phyloP scores from a whole-genome alignment of 202 grass and related monocot genomes.

The Zizania palustris region DNA sequence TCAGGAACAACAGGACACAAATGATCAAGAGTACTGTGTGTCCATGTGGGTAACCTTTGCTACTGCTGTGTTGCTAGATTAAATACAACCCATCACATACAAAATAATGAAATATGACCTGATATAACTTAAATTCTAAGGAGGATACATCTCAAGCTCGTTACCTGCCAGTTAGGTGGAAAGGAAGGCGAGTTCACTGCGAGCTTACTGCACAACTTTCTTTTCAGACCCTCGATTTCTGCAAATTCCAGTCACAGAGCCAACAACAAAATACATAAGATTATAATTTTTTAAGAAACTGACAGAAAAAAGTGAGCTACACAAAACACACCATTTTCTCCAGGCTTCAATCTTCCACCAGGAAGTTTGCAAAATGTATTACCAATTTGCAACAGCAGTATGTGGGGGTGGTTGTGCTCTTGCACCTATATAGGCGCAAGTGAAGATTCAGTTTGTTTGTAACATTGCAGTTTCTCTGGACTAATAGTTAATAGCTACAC shows the following conservation, averaged over 20 bases:
- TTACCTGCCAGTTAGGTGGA: conserved; percentile 98
- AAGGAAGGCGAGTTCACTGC: conserved; percentile 85
- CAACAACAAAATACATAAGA: conserved; percentile 6
- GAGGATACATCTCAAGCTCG: neutral
- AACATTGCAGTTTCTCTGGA: neutral
- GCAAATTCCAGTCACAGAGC: conserved; percentile 31
- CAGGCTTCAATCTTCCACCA: conserved; percentile 95
- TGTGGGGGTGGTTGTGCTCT: conserved; percentile 98
- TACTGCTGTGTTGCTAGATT: neutral
- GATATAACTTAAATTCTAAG: conserved; percentile 1
- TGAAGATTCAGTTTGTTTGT: conserved; percentile 26
- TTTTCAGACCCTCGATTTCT: conserved; percentile 98
- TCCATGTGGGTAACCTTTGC: neutral
- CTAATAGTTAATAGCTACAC: neutral
- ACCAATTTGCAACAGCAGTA: conserved; percentile 91
- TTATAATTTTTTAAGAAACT: neutral
- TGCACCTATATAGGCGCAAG: conserved; percentile 63
- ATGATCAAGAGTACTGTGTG: neutral
- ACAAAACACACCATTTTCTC: conserved; percentile 77
- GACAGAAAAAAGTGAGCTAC: neutral
- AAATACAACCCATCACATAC: neutral
- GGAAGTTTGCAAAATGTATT: conserved; percentile 99
- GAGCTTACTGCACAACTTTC: conserved; percentile 95
- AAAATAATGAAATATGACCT: neutral
- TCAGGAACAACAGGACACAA: neutral